Conservation (phyloP, 1,139 yeast species). For the Candida dubliniensis region DNA sequence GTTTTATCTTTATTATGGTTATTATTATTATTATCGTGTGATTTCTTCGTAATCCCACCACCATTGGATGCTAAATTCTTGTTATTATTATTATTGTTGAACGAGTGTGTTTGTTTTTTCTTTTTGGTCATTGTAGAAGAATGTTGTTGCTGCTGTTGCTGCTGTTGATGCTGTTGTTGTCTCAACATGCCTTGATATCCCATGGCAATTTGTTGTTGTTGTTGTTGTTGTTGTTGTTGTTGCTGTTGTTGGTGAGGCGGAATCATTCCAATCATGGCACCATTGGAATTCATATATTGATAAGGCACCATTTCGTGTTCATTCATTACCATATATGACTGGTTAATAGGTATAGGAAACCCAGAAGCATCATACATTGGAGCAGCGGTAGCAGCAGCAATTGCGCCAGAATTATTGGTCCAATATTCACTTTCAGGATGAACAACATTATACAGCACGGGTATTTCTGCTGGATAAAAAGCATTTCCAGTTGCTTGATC, state of each 20-base stretch:
- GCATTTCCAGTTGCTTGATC: constrained; percentile 11
- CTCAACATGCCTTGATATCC: constrained; percentile 1
- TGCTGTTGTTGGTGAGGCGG: background rate
- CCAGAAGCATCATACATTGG: constrained; percentile 10
- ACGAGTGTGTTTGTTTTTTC: constrained; percentile 1
- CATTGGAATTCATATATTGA: constrained; percentile 2
- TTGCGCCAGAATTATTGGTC: constrained; percentile 15
- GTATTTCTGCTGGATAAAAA: constrained; percentile 12
- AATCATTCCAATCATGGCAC: background rate
- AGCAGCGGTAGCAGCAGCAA: constrained; percentile 6
- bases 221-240: constrained; percentile 5
- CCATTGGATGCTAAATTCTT: constrained; percentile 4
- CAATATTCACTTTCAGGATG: constrained; percentile 24
- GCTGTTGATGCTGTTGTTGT: constrained; percentile 6
- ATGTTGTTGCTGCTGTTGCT: constrained; percentile 2
- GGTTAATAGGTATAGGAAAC: constrained; percentile 8
- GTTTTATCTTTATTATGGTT: background rate
- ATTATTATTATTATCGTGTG: background rate
- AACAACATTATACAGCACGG: constrained; percentile 12
- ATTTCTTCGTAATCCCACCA: constrained; percentile 6
- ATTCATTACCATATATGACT: constrained; percentile 9
- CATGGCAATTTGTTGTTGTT: constrained; percentile 1
- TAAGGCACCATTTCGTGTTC: constrained; percentile 10
- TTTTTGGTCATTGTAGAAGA: background rate
- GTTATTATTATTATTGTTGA: background rate